Conservation (phyloP, 768 basidiomycete genomes). For the Candolleomyces aberdarensis region DNA sequence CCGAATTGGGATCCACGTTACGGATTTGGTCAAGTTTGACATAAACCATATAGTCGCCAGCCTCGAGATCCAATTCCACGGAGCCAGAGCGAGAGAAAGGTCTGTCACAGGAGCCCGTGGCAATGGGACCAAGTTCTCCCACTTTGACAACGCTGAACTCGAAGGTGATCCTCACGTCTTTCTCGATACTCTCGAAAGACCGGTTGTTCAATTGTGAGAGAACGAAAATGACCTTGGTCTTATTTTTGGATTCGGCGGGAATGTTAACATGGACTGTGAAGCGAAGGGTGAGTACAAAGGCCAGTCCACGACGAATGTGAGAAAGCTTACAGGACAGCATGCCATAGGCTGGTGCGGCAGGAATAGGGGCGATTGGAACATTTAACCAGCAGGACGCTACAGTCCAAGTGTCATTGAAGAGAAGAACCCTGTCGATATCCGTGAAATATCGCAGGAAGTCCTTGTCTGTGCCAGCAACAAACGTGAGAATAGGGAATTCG, state of each 20-base stretch:
- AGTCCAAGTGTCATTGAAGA: slow-evolving; percentile 42
- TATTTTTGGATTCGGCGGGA: not conserved
- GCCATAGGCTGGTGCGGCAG: slow-evolving; percentile 42
- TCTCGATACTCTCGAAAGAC: slow-evolving; percentile 37
- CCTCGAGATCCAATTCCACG: slow-evolving; percentile 29
- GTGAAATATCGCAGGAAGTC: slow-evolving; percentile 39
- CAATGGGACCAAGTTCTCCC: slow-evolving; percentile 18
- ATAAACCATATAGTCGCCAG: slow-evolving; percentile 36
- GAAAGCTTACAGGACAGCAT: slow-evolving; percentile 40
- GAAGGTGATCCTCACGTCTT: slow-evolving; percentile 30
- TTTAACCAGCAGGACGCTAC: slow-evolving; percentile 42
- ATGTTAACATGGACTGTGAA: not conserved
- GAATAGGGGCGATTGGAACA: slow-evolving; percentile 28
- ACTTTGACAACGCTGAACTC: slow-evolving; percentile 44
- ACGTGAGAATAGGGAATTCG: not conserved
- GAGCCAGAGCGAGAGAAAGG: slow-evolving; percentile 28
- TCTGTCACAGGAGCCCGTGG: slow-evolving; percentile 8
- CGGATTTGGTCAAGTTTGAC: slow-evolving; percentile 14
- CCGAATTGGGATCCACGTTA: too few species aligned
- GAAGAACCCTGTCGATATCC: slow-evolving; percentile 32
- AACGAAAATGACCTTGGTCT: slow-evolving; percentile 32
- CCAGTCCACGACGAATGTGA: not conserved
- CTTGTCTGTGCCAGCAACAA: slow-evolving; percentile 17
- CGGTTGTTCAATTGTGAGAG: slow-evolving; percentile 43
- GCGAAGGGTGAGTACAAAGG: slow-evolving; percentile 20